Conservation (phyloP, 2,329 filamentous ascomycete genomes). For the Epichloe elymi region DNA sequence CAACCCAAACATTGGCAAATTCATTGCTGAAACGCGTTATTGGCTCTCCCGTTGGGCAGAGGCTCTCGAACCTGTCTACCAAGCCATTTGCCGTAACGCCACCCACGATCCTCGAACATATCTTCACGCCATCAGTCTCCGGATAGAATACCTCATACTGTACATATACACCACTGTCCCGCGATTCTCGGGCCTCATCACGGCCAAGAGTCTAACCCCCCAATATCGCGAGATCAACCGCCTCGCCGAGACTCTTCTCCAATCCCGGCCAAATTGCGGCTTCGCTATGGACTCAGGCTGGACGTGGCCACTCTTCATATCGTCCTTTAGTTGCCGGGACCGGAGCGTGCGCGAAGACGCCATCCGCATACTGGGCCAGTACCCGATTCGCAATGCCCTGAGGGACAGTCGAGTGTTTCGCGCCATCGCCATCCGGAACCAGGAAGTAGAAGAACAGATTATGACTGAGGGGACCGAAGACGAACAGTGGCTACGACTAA, state of each 20-base stretch:
- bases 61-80: slow-evolving; percentile 25
- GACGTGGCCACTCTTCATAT: slow-evolving; percentile 30
- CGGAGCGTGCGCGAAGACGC: slow-evolving; percentile 25
- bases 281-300: slow-evolving; percentile 34
- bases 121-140: slow-evolving; percentile 25
- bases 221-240: slow-evolving; percentile 28
- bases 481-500: slow-evolving; percentile 27
- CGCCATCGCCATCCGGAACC: slow-evolving; percentile 26
- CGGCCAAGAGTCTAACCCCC: slow-evolving; percentile 26
- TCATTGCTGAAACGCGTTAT: slow-evolving; percentile 22
- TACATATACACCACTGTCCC: slow-evolving; percentile 26
- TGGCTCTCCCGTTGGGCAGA: slow-evolving; percentile 27
- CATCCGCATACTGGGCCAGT: slow-evolving; percentile 25
- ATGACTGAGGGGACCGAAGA: slow-evolving; percentile 18
- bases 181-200: slow-evolving; percentile 23
- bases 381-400: slow-evolving; percentile 30
- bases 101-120: slow-evolving; percentile 14
- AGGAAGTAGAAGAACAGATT: slow-evolving; percentile 21
- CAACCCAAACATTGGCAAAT: slow-evolving; percentile 17
- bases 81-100: slow-evolving; percentile 13
- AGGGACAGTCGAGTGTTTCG: slow-evolving; percentile 28
- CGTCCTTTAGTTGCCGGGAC: slow-evolving; percentile 28
- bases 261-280: slow-evolving; percentile 21
- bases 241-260: slow-evolving; percentile 24
- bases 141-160: slow-evolving; percentile 29